A percentile compares a stretch with the other conserved stretches of the same genome.
phyloP scores from a whole-genome alignment of 164 flowering plant genomes.

The Buxus sempervirens region DNA sequence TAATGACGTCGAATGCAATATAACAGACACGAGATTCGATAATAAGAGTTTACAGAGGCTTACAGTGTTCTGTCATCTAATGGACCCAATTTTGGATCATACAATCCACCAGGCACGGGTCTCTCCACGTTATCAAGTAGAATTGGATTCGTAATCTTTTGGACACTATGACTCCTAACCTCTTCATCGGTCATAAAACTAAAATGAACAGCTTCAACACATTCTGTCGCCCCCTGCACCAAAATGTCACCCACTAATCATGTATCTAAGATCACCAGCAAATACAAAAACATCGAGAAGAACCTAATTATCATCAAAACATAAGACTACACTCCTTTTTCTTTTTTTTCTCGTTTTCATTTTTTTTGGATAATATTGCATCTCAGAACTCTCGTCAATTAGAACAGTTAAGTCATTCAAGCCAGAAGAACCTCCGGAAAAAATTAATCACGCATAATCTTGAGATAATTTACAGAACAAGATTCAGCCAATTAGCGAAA shows the following conservation, averaged over 20 bases:
- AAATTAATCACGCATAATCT: background rate
- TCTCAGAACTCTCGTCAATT: background rate
- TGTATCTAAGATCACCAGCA: conserved; percentile 2
- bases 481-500: background rate
- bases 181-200: conserved; percentile 62
- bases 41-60: conserved; percentile 17
- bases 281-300: background rate
- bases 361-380: no score
- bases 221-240: conserved; percentile 43
- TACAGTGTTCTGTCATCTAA: conserved; percentile 40
- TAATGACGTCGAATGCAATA: no score
- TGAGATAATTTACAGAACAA: background rate
- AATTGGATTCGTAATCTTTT: conserved; percentile 43
- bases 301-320: background rate
- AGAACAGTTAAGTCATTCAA: background rate
- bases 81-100: conserved; percentile 76
- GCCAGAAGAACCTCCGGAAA: background rate
- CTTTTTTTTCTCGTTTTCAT: no score
- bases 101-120: conserved; percentile 64
- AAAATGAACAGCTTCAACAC: conserved; percentile 50
- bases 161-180: conserved; percentile 49
- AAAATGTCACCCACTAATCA: background rate
- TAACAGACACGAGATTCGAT: background rate
- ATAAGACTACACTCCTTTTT: background rate
- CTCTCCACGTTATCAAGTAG: conserved; percentile 36